Base-by-base conservation (phyloP, 345 rosid species). In the Syzygium aromaticum region DNA sequence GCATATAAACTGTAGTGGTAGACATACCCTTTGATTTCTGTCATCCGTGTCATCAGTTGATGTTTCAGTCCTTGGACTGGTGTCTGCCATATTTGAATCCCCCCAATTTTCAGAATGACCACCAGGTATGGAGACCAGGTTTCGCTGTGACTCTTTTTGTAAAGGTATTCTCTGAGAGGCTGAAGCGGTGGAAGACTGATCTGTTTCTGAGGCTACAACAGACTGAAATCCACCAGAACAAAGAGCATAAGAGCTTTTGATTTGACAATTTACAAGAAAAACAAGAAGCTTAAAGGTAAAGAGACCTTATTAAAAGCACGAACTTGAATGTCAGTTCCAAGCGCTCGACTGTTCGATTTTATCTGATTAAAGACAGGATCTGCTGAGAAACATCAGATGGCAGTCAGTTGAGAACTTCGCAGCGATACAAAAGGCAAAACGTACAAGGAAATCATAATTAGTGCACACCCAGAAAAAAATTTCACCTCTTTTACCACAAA, bases 1-100 rank as follows among this genome's bases (percentile, higher is more conserved):
- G 49, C 49, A 73, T 73, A 38, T 30, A 27, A 84, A 27, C 86
- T 17, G 85, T 15, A 33, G 40, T 51, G 49, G 90, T 91, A 61
- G 63, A 40, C 46, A 91, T 90, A 97, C 99, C 97, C 94, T 92
- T 86, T 86, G 96, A 91, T 92, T 94, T 93, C 93, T 94, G 87
- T 95, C 97, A 88, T 96, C 99, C 49, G 98, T 93, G 87, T 96
- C 98, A 52, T 96, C 98, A 57, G 98, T 93, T 87, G 98, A 97
- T 82, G 91, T 93, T 90, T 96, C 98, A 56, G 98, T 96, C 90
- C 94, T 94, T 86, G 98, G 97, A 90, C 99, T 96, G 61, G 95
- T 94, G 89, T 96, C 98, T 51, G 96, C 96, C 95, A 96, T 92
- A 85, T 88, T 89, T 88, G 92, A 91, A 86, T 94, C 98, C 67